phyloP scores from a whole-genome alignment of 2,329 filamentous ascomycete genomes.

The Zymoseptoria tritici region DNA sequence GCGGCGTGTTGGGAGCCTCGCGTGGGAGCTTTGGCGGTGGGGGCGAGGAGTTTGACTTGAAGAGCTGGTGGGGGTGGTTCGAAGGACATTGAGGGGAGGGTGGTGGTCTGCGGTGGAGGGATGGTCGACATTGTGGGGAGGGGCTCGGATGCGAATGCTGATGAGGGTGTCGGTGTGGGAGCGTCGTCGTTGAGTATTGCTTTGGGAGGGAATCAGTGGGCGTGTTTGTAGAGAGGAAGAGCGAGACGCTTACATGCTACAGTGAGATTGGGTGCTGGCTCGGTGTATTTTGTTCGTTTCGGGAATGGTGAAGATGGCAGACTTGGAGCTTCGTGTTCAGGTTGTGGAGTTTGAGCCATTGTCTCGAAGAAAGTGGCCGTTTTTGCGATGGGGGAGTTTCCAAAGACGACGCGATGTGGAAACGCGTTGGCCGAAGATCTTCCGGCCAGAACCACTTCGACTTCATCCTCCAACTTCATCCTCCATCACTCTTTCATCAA shows the following conservation, averaged over 20 bases:
- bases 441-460: not conserved
- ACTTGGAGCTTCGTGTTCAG: constrained; percentile 45
- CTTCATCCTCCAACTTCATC: not conserved
- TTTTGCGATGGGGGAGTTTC: not conserved
- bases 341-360: constrained; percentile 28
- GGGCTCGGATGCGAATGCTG: constrained; percentile 18
- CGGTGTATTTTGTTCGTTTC: constrained; percentile 67
- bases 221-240: not conserved
- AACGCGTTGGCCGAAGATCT: not conserved
- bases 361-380: not conserved
- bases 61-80: constrained; percentile 51
- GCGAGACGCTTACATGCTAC: constrained; percentile 26
- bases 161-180: constrained; percentile 28
- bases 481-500: not conserved
- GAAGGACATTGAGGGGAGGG: constrained; percentile 26
- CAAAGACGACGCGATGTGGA: not conserved
- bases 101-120: constrained; percentile 11
- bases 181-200: constrained; percentile 32
- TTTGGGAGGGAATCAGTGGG: constrained; percentile 7
- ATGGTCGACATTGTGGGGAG: constrained; percentile 18
- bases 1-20: constrained; percentile 84
- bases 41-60: constrained; percentile 79
- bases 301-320: constrained; percentile 66
- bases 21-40: constrained; percentile 73
- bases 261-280: constrained; percentile 32